Base-by-base conservation (phyloP, 176 grass and related monocot genomes). In the Triticum dicoccoides region DNA sequence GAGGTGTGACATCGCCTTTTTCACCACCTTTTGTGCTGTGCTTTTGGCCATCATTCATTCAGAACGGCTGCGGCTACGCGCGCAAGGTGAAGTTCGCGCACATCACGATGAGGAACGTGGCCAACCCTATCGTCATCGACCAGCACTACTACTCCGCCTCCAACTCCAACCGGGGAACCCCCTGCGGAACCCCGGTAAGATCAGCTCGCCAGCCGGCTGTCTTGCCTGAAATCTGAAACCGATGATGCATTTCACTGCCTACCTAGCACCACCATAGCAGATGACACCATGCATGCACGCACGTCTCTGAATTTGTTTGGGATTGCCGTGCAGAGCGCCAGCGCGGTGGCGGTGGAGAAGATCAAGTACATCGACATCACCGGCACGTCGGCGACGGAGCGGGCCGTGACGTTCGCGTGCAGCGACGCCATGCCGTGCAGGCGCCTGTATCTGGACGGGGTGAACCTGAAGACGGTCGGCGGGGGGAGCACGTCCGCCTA, bases 31-130 rank as follows among this genome's bases (percentile, higher is more conserved):
- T 59, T 9, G 17, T 59, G 51, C 51, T 32, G 64, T 66, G 25
- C 2, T 66, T 12, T 66, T 56, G 24, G 15, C 15, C 15, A 6
- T 18, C 15, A 51, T 21, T 8, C 65, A 21, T 25, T 76, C 76
- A 91, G 92, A 83, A 77, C 12, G 91, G 87, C 9, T 74, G 86
- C 65, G 92, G 95, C 32, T 84, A 58, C 65, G 89, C 82, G 4
- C 83, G 86, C 21, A 87, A 95, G 11, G 84, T 97, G 85, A 73
- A 86, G 18, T 95, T 97, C 69, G 59, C 54, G 51, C 67, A 75
- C 76, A 83, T 97, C 71, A 15, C 68, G 25, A 93, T 97, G 86
- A 97, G 29, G 64, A 88, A 93, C 61, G 92, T 97, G 17, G 71
- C 69, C 2, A 93, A 92, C 33, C 95, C 92, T 11, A 95, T 97